Conservation (phyloP, 441 rosid species). For the Viola pubescens region DNA sequence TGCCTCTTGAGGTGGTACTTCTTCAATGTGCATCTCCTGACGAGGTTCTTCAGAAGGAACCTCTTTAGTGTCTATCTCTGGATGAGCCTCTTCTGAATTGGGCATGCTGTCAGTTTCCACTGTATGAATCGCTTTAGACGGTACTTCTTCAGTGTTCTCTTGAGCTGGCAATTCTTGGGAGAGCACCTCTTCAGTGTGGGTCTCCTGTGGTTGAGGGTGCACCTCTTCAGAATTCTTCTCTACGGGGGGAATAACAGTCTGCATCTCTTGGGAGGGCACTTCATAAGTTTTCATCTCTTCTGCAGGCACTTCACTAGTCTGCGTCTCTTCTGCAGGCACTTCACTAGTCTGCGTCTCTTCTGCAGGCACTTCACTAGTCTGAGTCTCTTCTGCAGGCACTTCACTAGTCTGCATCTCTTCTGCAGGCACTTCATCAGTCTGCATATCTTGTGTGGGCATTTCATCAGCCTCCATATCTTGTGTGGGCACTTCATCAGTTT, state of each 20-base stretch:
- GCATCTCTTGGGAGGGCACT: not conserved
- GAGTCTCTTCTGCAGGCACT: no score
- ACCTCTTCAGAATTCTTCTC: conserved; percentile 1
- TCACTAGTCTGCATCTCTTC: not conserved
- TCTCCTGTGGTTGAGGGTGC: not conserved
- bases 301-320: no score
- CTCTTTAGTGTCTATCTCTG: no score
- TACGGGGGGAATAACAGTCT: not conserved
- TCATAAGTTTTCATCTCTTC: not conserved
- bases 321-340: no score
- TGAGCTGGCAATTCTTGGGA: not conserved
- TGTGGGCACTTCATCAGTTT: not conserved
- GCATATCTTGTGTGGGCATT: not conserved
- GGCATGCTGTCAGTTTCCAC: not conserved
- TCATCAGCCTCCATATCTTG: not conserved
- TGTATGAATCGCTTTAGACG: conserved; percentile 1
- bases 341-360: not conserved
- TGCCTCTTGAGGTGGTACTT: not conserved
- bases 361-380: no score
- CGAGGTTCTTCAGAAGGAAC: not conserved
- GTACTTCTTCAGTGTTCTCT: not conserved
- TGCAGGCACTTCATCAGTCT: not conserved
- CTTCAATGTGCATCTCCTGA: conserved; percentile 1
- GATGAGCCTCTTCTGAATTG: no score
- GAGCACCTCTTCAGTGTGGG: conserved; percentile 1